These are phyloP conservation scores for Inga leiocalycina DNA, from an alignment of 306 rosid genomes.

Conservation along the genomic window DNA sequence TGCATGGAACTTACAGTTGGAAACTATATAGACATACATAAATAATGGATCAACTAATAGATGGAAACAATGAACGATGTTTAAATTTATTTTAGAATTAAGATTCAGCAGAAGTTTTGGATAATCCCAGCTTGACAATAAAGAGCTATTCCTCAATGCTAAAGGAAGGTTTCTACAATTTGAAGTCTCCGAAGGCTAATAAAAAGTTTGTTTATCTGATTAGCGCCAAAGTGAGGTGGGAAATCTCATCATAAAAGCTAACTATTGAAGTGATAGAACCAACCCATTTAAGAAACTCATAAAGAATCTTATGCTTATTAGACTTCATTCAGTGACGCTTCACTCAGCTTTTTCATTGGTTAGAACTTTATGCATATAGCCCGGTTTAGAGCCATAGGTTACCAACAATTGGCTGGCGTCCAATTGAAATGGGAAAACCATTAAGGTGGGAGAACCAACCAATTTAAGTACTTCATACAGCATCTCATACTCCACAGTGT, in stretches of 20 bases:
- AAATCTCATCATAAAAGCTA: too few species aligned
- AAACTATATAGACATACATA: too few species aligned
- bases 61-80: neutral
- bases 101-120: neutral
- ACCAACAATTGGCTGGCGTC: neutral
- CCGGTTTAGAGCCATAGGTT: neutral
- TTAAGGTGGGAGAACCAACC: too few species aligned
- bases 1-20: neutral
- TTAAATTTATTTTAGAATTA: neutral
- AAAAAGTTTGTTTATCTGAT: neutral
- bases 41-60: neutral
- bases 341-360: too few species aligned
- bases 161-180: neutral
- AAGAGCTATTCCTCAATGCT: neutral
- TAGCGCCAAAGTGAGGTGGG: too few species aligned
- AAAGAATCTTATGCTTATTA: too few species aligned
- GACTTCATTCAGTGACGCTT: too few species aligned
- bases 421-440: neutral
- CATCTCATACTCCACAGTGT: neutral
- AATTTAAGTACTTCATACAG: neutral
- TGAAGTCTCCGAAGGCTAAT: neutral
- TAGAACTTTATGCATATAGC: too few species aligned
- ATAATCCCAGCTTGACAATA: conserved; percentile 6
- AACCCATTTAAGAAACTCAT: too few species aligned
- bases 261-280: too few species aligned